Evolutionary conservation across 164 flowering plant species (phyloP).

Genomic region (Nymphaea colorata): DNA sequence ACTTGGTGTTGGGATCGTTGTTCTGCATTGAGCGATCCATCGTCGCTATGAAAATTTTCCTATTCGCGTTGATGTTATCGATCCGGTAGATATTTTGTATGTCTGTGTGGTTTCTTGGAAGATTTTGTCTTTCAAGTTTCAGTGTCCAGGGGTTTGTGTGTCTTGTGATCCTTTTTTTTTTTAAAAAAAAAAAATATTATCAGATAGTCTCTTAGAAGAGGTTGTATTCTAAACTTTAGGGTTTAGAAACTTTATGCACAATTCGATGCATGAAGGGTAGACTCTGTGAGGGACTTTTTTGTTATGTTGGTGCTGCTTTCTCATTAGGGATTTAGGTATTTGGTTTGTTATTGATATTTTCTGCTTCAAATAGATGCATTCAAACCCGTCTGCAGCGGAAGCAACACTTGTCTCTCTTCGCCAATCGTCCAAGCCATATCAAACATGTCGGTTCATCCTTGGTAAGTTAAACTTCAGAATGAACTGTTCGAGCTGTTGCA

Average conservation of each 20-base stretch:
- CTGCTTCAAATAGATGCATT: constrained; percentile 46
- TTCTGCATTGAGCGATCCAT: not conserved
- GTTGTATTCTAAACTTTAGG: too few species aligned
- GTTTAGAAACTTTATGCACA: too few species aligned
- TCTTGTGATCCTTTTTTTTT: not conserved
- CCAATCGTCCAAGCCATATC: constrained; percentile 71
- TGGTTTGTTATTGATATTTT: not conserved
- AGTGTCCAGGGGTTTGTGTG: not conserved
- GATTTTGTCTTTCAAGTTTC: not conserved
- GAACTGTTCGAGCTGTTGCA: not conserved
- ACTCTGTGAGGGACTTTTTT: not conserved
- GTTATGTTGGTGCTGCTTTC: not conserved
- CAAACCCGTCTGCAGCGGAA: constrained; percentile 75
- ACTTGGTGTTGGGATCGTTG: not conserved
- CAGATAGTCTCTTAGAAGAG: too few species aligned
- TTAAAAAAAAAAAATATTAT: too few species aligned
- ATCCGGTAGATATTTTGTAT: not conserved
- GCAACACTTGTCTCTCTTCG: constrained; percentile 57
- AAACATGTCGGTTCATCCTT: constrained; percentile 71
- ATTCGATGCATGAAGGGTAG: not conserved
- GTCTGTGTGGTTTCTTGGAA: not conserved
- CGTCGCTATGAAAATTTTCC: not conserved
- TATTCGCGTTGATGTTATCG: not conserved
- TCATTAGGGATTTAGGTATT: not conserved
- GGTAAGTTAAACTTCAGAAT: constrained; percentile 33